phyloP scores from a whole-genome alignment of 208 protist genomes.

The Wallacemonas sp. region DNA sequence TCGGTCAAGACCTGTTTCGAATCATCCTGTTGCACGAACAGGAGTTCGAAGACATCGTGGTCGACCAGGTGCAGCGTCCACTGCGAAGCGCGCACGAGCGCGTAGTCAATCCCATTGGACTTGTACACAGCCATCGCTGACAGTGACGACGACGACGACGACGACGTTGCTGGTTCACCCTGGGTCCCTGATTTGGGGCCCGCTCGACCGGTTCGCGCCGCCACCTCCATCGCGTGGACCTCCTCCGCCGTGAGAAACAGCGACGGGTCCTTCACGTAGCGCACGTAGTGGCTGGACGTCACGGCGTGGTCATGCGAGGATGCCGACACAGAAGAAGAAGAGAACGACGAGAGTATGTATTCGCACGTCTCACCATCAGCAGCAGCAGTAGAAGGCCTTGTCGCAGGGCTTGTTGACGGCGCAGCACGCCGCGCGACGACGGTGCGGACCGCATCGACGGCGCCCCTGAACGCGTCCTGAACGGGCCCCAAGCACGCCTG shows the following conservation, averaged over 20 bases:
- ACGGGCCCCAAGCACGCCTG: slow-evolving; percentile 6
- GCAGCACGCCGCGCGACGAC: not conserved
- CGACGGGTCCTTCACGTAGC: slow-evolving; percentile 40
- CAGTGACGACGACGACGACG: not conserved
- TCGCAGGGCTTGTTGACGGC: too few species aligned
- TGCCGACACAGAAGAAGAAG: not conserved
- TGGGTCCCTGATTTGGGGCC: not conserved
- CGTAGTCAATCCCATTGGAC: slow-evolving; percentile 39
- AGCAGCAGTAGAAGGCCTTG: too few species aligned
- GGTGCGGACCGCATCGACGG: not conserved
- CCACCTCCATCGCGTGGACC: slow-evolving; percentile 4
- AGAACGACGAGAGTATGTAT: not conserved
- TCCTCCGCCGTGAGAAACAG: slow-evolving; percentile 33
- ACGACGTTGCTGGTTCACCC: not conserved
- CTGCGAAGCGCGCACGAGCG: slow-evolving; percentile 43
- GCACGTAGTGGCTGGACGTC: slow-evolving; percentile 11
- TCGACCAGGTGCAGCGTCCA: slow-evolving; percentile 30
- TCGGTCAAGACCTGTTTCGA: not conserved
- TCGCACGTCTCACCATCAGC: too few species aligned
- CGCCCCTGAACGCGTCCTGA: not conserved
- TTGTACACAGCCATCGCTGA: slow-evolving; percentile 21
- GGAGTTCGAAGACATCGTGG: slow-evolving; percentile 34
- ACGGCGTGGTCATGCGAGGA: too few species aligned
- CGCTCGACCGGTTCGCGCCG: not conserved
- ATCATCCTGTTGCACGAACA: slow-evolving; percentile 22